Percentiles rank a stretch among this genome's conserved stretches.
These are phyloP conservation scores for Groenewaldozyma sp. DNA, from an alignment of 1,139 yeast genomes.

Conservation along the genomic window DNA sequence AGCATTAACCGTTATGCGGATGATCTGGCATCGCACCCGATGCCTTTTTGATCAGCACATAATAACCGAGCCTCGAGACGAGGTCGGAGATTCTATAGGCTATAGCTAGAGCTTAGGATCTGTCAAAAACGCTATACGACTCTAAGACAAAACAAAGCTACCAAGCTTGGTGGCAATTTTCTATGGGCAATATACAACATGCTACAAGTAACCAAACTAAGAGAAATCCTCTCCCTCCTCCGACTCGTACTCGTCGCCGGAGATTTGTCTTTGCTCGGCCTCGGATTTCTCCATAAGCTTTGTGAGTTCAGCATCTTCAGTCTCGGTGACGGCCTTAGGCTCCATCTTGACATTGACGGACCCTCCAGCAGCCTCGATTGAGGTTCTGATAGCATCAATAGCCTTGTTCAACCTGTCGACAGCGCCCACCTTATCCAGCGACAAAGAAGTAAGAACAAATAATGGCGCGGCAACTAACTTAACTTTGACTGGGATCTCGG, in stretches of 20 bases:
- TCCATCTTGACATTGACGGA: constrained; percentile 91
- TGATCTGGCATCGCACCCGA: too few relatives aligned
- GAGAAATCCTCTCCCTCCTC: background rate
- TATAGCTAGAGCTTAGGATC: too few relatives aligned
- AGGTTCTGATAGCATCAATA: constrained; percentile 60
- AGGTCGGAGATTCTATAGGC: too few relatives aligned
- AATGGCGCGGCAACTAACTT: constrained; percentile 97
- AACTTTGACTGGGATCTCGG: constrained; percentile 75
- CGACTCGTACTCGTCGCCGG: constrained; percentile 38
- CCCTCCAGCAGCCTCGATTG: constrained; percentile 72
- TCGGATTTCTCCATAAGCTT: constrained; percentile 77
- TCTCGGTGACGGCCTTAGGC: constrained; percentile 97
- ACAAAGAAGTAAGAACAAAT: constrained; percentile 87
- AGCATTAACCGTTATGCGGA: too few relatives aligned
- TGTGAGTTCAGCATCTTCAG: constrained; percentile 96
- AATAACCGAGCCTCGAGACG: too few relatives aligned
- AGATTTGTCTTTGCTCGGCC: constrained; percentile 52
- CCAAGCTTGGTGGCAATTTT: too few relatives aligned
- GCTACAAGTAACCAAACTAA: too few relatives aligned
- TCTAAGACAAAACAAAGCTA: too few relatives aligned
- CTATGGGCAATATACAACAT: too few relatives aligned
- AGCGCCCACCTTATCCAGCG: constrained; percentile 86
- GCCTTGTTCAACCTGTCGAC: constrained; percentile 69
- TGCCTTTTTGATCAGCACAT: too few relatives aligned
- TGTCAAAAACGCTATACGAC: too few relatives aligned